Conservation (phyloP, 2,329 filamentous ascomycete genomes). For the Thelonectria blattea region DNA sequence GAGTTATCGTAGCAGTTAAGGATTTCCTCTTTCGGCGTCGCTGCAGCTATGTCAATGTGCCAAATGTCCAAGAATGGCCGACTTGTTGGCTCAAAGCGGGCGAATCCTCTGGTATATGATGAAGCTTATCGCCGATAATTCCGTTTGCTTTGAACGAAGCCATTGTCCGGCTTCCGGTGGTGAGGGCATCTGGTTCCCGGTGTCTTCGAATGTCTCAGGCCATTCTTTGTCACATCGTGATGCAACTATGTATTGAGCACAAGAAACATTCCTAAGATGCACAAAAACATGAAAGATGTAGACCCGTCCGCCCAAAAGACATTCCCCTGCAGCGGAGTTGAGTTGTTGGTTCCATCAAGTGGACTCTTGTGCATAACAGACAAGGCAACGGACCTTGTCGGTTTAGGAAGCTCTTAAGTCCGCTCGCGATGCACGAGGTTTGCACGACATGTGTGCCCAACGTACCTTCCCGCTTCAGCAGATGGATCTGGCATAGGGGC, state of each 20-base stretch:
- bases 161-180: slow-evolving; percentile 22
- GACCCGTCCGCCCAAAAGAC: too few species aligned
- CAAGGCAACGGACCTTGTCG: not conserved
- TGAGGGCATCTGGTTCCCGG: slow-evolving; percentile 10
- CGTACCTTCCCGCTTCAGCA: not conserved
- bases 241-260: too few species aligned
- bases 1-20: slow-evolving; percentile 19
- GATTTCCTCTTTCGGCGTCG: slow-evolving; percentile 19
- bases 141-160: not conserved
- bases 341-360: too few species aligned
- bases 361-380: too few species aligned
- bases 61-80: not conserved
- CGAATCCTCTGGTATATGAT: not conserved
- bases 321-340: too few species aligned
- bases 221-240: too few species aligned
- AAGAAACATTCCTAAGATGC: too few species aligned
- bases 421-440: not conserved
- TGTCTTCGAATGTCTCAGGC: not conserved
- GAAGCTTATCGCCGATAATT: slow-evolving; percentile 26
- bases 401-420: slow-evolving; percentile 15
- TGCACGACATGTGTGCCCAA: slow-evolving; percentile 2
- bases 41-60: not conserved
- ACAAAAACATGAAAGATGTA: too few species aligned
- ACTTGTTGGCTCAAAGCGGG: not conserved
- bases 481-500: not conserved